Base-by-base conservation (phyloP, 2,329 filamentous ascomycete genomes). In the Fusarium multiceps region DNA sequence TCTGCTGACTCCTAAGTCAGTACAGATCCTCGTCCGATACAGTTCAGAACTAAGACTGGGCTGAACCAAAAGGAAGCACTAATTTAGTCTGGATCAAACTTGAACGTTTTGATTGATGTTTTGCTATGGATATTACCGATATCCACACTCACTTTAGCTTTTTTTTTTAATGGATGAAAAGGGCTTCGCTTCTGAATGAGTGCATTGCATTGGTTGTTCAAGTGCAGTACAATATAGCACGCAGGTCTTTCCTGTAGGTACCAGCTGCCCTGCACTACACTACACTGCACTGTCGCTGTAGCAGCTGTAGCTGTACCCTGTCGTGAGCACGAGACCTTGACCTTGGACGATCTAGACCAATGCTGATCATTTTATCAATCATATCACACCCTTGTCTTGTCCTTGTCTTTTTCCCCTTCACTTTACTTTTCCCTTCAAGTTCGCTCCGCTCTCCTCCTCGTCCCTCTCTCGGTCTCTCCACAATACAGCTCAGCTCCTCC, bases 281-380 rank as follows among this genome's bases (percentile, higher is more conserved):
- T 37, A 30, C 42, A 37, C 25, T 59, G 25, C 45, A 30, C 18
- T 49, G 46, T 20, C 25, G 28, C 20, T 49, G 28, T 37, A n/a
- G 18, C 18, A n/a, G 48, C 30, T 32, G 47, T 25, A 50, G 30
- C 20, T n/a, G 30, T 58, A 59, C 46, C 48, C 42, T 65, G 47
- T 55, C 21, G 10, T 61, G 55, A 43, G 63, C 63, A 66, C 63
- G 61, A 66, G 61, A 66, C 63, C 48, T 65, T 49, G 46, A 37
- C 57, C 49, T 56, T 64, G 51, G 55, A 28, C 34, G 62, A 66
- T 66, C 62, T 66, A 66, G 62, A 65, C 62, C 62, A 49, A 32
- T 40, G 55, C 28, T 66, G 63, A 66, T 66, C 61, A 60, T 23
- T 66, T 66, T 60, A 66, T 60, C 55, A 45, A 60, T 48, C 63